These are phyloP conservation scores for Magnolia sinica DNA, from an alignment of 164 flowering plant species.

Conservation along the genomic window DNA sequence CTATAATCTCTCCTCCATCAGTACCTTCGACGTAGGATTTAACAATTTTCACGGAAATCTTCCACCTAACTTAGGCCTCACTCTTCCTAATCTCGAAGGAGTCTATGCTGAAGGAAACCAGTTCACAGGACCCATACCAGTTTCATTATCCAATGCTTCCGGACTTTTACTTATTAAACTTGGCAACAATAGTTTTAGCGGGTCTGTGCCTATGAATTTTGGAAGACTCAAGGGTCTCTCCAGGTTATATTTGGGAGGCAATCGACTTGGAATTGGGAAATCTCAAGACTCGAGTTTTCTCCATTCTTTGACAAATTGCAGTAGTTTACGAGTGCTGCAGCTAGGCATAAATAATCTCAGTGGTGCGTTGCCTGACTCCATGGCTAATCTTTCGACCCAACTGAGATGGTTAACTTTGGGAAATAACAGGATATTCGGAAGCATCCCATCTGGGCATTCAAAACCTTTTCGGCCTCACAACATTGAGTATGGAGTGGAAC, in stretches of 20 bases:
- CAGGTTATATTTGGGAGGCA: neutral
- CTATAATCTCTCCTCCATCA: neutral
- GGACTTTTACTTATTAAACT: slow-evolving; percentile 25
- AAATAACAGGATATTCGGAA: slow-evolving; percentile 28
- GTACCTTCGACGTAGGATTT: neutral
- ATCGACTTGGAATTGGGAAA: neutral
- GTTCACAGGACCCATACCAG: slow-evolving; percentile 44
- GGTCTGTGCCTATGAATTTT: slow-evolving; percentile 1
- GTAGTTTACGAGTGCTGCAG: slow-evolving; percentile 26
- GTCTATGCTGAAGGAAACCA: slow-evolving; percentile 27
- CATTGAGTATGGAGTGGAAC: slow-evolving; percentile 29
- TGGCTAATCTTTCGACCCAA: slow-evolving; percentile 41
- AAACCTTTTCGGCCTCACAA: slow-evolving; percentile 18
- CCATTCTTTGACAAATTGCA: slow-evolving; percentile 30
- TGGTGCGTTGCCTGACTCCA: slow-evolving; percentile 42
- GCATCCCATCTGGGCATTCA: slow-evolving; percentile 40
- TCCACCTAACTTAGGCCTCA: slow-evolving; percentile 15
- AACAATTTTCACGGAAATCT: slow-evolving; percentile 25
- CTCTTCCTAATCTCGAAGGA: slow-evolving; percentile 28
- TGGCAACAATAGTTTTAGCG: slow-evolving; percentile 23
- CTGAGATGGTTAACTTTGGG: slow-evolving; percentile 27
- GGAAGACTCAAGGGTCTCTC: neutral
- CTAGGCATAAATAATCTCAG: slow-evolving; percentile 34
- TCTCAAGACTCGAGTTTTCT: slow-evolving; percentile 27
- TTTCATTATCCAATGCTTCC: slow-evolving; percentile 39